Conservation (phyloP, 2,329 filamentous ascomycete genomes). For the Botryotinia narcissicola region DNA sequence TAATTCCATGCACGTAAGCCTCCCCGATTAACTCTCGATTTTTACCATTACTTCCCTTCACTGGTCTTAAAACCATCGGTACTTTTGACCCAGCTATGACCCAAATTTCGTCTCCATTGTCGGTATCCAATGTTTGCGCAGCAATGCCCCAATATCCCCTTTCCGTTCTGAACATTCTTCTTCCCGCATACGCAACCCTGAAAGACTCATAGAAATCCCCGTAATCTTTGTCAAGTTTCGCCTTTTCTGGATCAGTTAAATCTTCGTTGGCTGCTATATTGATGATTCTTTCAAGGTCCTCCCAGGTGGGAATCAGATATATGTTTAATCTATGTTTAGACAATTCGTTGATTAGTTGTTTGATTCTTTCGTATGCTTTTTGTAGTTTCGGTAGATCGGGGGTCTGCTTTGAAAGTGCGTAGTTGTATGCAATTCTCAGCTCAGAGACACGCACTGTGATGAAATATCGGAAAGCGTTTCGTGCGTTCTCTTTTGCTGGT, state of each 20-base stretch:
- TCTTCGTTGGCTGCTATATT: neutral
- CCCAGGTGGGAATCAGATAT: neutral
- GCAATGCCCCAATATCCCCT: conserved; percentile 17
- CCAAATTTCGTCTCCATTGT: conserved; percentile 10
- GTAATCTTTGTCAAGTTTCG: conserved; percentile 12
- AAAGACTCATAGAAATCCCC: conserved; percentile 19
- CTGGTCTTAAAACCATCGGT: conserved; percentile 13
- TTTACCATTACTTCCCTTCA: neutral
- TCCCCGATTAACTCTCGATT: conserved; percentile 13
- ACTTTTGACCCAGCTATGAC: conserved; percentile 13
- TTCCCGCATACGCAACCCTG: conserved; percentile 19
- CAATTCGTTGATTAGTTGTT: neutral
- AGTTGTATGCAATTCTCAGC: neutral
- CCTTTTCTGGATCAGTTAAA: neutral
- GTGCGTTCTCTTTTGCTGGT: conserved; percentile 6
- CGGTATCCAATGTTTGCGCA: neutral
- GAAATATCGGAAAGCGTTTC: conserved; percentile 10
- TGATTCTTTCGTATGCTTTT: neutral
- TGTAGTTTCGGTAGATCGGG: neutral
- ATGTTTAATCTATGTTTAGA: neutral
- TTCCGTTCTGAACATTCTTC: conserved; percentile 15
- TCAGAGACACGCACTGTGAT: conserved; percentile 13
- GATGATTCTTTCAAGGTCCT: neutral
- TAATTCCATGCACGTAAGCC: conserved; percentile 17
- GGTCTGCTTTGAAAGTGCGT: neutral